phyloP scores from a whole-genome alignment of 116 monocot genomes.

The Zostera marina region DNA sequence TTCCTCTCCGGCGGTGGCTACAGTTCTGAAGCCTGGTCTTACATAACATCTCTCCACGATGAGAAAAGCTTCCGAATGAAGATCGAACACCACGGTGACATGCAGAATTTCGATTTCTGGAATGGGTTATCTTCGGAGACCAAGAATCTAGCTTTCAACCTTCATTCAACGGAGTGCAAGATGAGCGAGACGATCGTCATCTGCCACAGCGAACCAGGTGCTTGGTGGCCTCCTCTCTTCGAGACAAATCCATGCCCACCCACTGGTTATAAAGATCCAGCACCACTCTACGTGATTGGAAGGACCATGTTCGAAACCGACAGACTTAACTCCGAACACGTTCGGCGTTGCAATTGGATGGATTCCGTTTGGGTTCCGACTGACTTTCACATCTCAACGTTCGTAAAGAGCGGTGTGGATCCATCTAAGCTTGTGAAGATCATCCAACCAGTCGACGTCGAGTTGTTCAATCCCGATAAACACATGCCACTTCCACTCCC shows the following conservation, averaged over 20 bases:
- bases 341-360: constrained; percentile 38
- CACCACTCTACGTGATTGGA: constrained; percentile 33
- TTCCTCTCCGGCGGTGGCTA: constrained; percentile 63
- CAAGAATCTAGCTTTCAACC: constrained; percentile 14
- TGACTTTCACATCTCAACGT: constrained; percentile 30
- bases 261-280: constrained; percentile 19
- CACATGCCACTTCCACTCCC: constrained; percentile 15
- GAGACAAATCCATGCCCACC: constrained; percentile 41
- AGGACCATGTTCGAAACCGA: constrained; percentile 77
- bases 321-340: constrained; percentile 33
- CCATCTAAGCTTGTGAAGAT: constrained; percentile 31
- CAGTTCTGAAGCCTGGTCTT: constrained; percentile 72
- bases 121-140: constrained; percentile 20
- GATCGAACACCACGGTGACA: constrained; percentile 43
- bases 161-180: constrained; percentile 15
- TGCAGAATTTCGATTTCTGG: constrained; percentile 31
- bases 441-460: constrained; percentile 40
- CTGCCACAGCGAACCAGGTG: constrained; percentile 67
- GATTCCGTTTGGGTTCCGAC: constrained; percentile 53
- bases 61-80: constrained; percentile 8
- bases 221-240: constrained; percentile 51
- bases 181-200: constrained; percentile 26
- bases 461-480: constrained; percentile 44
- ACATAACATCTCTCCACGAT: constrained; percentile 16
- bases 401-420: constrained; percentile 35